Conservation (phyloP, 495 filamentous ascomycete species). For the Annulohypoxylon moriforme region DNA sequence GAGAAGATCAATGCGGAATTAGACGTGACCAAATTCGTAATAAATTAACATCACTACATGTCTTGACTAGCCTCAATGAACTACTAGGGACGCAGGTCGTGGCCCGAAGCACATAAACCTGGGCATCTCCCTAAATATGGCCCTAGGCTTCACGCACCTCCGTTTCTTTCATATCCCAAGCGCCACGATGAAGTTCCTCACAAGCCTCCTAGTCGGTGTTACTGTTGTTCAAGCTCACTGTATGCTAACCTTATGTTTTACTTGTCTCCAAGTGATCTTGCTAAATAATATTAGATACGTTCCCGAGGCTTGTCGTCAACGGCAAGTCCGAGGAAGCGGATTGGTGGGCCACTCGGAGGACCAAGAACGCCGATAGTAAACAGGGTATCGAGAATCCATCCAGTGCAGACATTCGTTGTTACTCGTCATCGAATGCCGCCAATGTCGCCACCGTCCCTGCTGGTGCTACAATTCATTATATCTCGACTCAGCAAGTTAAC, state of each 20-base stretch:
- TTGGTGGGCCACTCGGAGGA: constrained; percentile 57
- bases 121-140: background rate
- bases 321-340: constrained; percentile 53
- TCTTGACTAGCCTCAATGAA: background rate
- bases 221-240: constrained; percentile 51
- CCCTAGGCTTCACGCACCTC: background rate
- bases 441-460: constrained; percentile 54
- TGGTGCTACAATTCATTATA: constrained; percentile 59
- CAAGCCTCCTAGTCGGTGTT: constrained; percentile 43
- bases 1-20: constrained; percentile 17
- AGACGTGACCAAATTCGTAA: constrained; percentile 21
- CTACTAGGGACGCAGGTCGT: background rate
- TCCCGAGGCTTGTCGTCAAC: constrained; percentile 54
- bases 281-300: constrained; percentile 48
- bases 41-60: constrained; percentile 30
- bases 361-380: constrained; percentile 56
- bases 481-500: constrained; percentile 58
- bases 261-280: background rate
- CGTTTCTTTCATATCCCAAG: constrained; percentile 1
- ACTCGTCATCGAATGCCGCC: constrained; percentile 53
- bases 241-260: constrained; percentile 21
- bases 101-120: constrained; percentile 20
- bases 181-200: constrained; percentile 44
- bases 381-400: constrained; percentile 54
- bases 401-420: constrained; percentile 61